These are phyloP conservation scores for Paecilomyces sp. DNA, from an alignment of 2,329 filamentous ascomycete genomes.

Conservation along the genomic window DNA sequence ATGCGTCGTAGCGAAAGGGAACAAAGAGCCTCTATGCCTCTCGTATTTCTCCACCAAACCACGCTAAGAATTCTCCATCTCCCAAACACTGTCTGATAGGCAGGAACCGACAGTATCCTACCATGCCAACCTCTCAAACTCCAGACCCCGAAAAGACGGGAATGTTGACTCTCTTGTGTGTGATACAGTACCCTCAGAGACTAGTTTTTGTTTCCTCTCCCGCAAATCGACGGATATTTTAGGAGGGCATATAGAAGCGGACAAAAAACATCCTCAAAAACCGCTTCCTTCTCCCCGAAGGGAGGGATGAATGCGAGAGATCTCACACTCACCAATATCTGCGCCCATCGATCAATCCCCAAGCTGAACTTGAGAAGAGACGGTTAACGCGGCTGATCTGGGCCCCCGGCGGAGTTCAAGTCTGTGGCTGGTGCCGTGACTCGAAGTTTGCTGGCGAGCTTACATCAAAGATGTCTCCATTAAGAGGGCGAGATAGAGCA, in stretches of 20 bases:
- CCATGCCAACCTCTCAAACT: conserved; percentile 18
- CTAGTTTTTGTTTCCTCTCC: conserved; percentile 92
- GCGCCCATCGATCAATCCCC: conserved; percentile 51
- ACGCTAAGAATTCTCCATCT: conserved; percentile 8
- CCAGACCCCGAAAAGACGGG: conserved; percentile 13
- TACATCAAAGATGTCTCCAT: conserved; percentile 18
- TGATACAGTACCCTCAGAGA: conserved; percentile 78
- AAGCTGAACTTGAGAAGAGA: conserved; percentile 49
- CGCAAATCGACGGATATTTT: conserved; percentile 23
- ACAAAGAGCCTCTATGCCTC: not conserved
- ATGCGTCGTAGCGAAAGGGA: not conserved
- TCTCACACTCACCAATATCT: conserved; percentile 32
- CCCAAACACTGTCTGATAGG: conserved; percentile 3
- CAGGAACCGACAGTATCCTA: conserved; percentile 6
- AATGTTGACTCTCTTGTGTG: conserved; percentile 62
- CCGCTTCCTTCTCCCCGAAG: conserved; percentile 52
- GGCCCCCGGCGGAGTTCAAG: conserved; percentile 43
- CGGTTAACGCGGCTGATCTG: conserved; percentile 62
- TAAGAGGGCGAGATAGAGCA: conserved; percentile 30
- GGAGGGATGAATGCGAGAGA: conserved; percentile 23
- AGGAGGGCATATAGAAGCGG: conserved; percentile 65
- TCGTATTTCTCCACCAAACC: not conserved
- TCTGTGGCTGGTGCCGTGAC: conserved; percentile 48
- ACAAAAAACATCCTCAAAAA: conserved; percentile 98
- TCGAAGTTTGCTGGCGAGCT: conserved; percentile 41